Conservation (phyloP, 805 yeast species). For the Cyberlindnera euphorbiiphila region DNA sequence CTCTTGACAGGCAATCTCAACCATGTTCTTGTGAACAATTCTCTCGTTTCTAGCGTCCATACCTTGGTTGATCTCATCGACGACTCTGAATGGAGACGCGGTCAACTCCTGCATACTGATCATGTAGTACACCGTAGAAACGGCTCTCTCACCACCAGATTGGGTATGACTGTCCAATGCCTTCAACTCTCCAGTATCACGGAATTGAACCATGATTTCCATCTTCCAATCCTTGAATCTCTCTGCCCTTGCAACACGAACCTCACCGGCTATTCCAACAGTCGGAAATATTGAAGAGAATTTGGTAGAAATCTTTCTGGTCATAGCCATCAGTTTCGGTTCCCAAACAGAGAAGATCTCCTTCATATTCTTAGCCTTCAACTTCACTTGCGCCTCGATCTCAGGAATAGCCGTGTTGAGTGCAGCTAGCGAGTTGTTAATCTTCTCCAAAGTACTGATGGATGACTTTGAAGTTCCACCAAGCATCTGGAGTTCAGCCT, state of each 20-base stretch:
- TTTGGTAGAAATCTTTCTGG: slow-evolving; percentile 52
- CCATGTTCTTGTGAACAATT: slow-evolving; percentile 79
- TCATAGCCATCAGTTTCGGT: slow-evolving; percentile 50
- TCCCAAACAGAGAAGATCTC: slow-evolving; percentile 52
- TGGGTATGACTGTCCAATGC: slow-evolving; percentile 82
- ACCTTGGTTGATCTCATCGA: slow-evolving; percentile 98
- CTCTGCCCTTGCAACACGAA: slow-evolving; percentile 48
- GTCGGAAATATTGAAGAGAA: slow-evolving; percentile 64
- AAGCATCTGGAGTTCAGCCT: slow-evolving; percentile 40
- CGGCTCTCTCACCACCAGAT: slow-evolving; percentile 97
- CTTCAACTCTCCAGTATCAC: slow-evolving; percentile 69
- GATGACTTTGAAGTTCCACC: slow-evolving; percentile 38
- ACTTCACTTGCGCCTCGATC: slow-evolving; percentile 23
- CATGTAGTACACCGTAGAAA: slow-evolving; percentile 84
- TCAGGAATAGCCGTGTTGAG: slow-evolving; percentile 22
- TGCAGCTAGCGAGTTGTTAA: slow-evolving; percentile 23
- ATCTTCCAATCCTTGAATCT: slow-evolving; percentile 75
- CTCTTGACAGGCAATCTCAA: slow-evolving; percentile 74
- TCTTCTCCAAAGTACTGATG: slow-evolving; percentile 30
- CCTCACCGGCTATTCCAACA: slow-evolving; percentile 88
- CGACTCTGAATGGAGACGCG: slow-evolving; percentile 87
- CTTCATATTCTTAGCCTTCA: slow-evolving; percentile 29
- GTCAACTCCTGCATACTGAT: slow-evolving; percentile 89
- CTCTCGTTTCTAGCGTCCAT: slow-evolving; percentile 95
- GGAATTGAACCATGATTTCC: slow-evolving; percentile 78